Evolutionary conservation across 2,329 filamentous ascomycete genomes (phyloP).

Genomic region (Leptographium radiaticola): DNA sequence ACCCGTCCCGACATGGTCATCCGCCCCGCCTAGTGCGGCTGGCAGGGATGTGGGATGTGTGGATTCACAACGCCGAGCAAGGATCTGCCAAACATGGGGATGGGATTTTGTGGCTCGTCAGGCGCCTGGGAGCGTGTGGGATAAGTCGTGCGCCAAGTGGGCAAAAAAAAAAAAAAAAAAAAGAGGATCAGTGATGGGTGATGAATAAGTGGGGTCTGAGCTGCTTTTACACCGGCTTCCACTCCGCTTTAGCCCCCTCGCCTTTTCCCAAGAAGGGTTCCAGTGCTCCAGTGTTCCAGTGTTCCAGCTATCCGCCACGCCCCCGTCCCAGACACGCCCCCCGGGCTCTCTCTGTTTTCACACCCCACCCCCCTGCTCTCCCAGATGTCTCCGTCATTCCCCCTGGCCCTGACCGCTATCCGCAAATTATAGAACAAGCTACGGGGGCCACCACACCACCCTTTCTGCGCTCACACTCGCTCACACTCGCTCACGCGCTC

Average conservation of each 20-base stretch:
- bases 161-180: not conserved
- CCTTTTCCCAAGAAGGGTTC: conserved; percentile 5
- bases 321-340: not conserved
- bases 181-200: not conserved
- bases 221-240: not conserved
- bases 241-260: not conserved
- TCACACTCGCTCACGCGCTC: not conserved
- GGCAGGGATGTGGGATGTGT: conserved; percentile 1
- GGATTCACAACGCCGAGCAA: conserved; percentile 5
- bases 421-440: conserved; percentile 1
- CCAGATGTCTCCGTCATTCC: conserved; percentile 3
- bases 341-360: not conserved
- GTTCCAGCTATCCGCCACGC: not conserved
- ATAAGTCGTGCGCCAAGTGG: not conserved
- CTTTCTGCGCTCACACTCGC: not conserved
- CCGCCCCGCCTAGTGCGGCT: conserved; percentile 4
- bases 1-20: conserved; percentile 4
- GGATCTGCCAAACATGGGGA: conserved; percentile 11
- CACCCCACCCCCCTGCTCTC: not conserved
- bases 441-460: not conserved
- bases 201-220: not conserved
- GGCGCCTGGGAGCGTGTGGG: conserved; percentile 1
- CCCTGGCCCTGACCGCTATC: conserved; percentile 10
- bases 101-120: conserved; percentile 2
- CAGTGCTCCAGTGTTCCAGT: conserved; percentile 5